Percentiles rank a stretch among this genome's conserved stretches.
Evolutionary conservation across 768 basidiomycete species (phyloP).

Genomic region (Lyophyllum semitale): DNA sequence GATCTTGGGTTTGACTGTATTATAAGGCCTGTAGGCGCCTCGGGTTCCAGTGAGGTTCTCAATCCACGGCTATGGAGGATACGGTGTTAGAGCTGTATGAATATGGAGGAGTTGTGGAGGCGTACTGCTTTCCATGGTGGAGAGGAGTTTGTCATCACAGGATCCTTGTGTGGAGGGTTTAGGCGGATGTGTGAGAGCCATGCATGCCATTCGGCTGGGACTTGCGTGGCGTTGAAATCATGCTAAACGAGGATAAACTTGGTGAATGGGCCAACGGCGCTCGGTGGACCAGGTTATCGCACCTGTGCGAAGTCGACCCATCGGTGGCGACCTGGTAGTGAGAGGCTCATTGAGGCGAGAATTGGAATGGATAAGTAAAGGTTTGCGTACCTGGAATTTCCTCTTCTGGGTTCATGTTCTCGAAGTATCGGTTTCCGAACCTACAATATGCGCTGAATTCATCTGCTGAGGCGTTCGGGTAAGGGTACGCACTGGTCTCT

Average conservation of each 20-base stretch:
- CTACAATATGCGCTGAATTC: slow-evolving; percentile 36
- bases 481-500: slow-evolving; percentile 72
- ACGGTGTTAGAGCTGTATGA: background rate
- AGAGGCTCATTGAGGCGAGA: slow-evolving; percentile 4
- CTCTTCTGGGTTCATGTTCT: slow-evolving; percentile 85
- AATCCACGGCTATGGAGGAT: slow-evolving; percentile 60
- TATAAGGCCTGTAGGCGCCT: slow-evolving; percentile 88
- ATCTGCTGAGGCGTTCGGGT: background rate
- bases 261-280: background rate
- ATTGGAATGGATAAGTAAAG: background rate
- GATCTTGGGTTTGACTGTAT: slow-evolving; percentile 83
- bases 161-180: slow-evolving; percentile 76
- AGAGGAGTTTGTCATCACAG: slow-evolving; percentile 63
- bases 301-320: slow-evolving; percentile 96
- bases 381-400: slow-evolving; percentile 77
- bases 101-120: background rate
- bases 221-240: slow-evolving; percentile 88
- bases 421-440: slow-evolving; percentile 93
- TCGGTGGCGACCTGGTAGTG: slow-evolving; percentile 78
- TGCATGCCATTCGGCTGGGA: slow-evolving; percentile 96
- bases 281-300: slow-evolving; percentile 16
- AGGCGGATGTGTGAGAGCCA: slow-evolving; percentile 92
- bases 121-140: slow-evolving; percentile 87
- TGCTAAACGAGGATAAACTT: slow-evolving; percentile 45
- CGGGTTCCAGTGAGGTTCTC: slow-evolving; percentile 94